Evolutionary conservation across 208 protist genomes (phyloP).

Genomic region (Crithidia brevicula): DNA sequence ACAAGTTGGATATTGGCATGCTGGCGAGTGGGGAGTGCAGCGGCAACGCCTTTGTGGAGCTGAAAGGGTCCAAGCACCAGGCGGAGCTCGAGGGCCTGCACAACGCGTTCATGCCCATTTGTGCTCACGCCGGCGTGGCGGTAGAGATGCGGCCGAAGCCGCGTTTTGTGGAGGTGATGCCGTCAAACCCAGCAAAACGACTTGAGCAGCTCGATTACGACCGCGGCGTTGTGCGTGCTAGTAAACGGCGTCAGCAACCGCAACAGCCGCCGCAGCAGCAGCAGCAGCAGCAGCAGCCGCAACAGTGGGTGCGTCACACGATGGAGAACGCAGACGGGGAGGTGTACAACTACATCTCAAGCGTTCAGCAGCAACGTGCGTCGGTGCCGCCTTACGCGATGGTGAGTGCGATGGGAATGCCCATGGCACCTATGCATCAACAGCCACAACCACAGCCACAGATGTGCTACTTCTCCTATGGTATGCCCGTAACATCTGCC

Average conservation of each 20-base stretch:
- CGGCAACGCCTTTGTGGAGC: constrained; percentile 16
- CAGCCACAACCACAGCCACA: neutral
- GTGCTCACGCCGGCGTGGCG: neutral
- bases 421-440: neutral
- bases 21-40: constrained; percentile 16
- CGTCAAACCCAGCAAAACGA: constrained; percentile 14
- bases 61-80: constrained; percentile 21
- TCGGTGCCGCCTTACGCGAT: no score
- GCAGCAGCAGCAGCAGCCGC: neutral
- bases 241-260: neutral
- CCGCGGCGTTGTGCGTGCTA: neutral
- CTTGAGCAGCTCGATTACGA: constrained; percentile 16
- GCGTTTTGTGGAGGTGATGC: constrained; percentile 22
- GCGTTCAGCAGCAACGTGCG: no score
- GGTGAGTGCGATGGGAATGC: no score
- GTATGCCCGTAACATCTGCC: neutral
- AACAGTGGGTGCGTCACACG: neutral
- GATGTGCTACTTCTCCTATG: neutral
- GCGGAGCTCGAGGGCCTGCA: constrained; percentile 9
- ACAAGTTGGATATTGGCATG: constrained; percentile 11
- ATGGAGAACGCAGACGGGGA: no score
- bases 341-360: no score
- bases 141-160: constrained; percentile 14
- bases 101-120: constrained; percentile 8
- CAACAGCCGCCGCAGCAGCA: neutral